phyloP scores from a whole-genome alignment of 2,329 filamentous ascomycete species.

The Epichloe sibirici region DNA sequence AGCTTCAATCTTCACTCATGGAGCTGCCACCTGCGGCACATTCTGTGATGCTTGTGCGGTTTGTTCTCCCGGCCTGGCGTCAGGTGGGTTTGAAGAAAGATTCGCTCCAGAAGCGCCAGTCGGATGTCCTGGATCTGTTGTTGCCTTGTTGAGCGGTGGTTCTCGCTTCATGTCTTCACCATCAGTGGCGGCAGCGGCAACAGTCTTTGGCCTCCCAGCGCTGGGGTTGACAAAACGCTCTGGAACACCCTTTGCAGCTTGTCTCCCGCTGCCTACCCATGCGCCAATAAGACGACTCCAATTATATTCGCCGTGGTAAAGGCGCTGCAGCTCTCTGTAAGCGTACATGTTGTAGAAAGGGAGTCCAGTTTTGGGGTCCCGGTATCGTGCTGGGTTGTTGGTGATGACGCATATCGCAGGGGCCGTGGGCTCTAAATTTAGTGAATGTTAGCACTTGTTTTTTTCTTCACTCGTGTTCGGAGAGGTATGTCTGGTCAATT shows the following conservation, averaged over 20 bases:
- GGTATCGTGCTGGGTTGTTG: conserved; percentile 66
- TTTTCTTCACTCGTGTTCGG: not conserved
- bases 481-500: not conserved
- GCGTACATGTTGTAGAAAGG: conserved; percentile 69
- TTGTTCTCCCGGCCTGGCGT: not conserved
- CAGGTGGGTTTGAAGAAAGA: not conserved
- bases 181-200: not conserved
- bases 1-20: no score
- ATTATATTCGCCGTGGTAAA: conserved; percentile 60
- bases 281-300: conserved; percentile 75
- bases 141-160: not conserved
- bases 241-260: conserved; percentile 65
- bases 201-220: conserved; percentile 5
- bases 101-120: not conserved
- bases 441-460: not conserved
- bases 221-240: conserved; percentile 50
- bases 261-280: conserved; percentile 60
- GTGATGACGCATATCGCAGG: conserved; percentile 67
- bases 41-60: no score
- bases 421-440: conserved; percentile 33
- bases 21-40: no score
- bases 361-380: conserved; percentile 73
- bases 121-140: not conserved
- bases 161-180: not conserved
- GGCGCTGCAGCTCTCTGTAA: conserved; percentile 68